These are phyloP conservation scores for Lagenidium sp. DNA, from an alignment of 352 stramenopile genomes.

Conservation along the genomic window DNA sequence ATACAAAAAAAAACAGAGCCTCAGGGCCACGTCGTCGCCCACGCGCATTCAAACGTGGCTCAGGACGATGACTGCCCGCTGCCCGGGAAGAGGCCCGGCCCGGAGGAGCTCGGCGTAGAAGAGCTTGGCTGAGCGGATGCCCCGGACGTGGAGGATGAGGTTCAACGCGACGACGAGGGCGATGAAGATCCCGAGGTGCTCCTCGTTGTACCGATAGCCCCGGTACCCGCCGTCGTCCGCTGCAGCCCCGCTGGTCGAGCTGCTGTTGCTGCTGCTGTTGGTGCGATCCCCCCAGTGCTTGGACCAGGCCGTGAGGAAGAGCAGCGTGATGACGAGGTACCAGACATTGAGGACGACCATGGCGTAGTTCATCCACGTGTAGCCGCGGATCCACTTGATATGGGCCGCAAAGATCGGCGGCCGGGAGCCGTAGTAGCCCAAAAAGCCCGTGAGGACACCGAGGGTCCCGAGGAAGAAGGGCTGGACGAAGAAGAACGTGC, in stretches of 20 bases:
- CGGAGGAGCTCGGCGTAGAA: constrained; percentile 29
- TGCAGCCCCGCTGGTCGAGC: constrained; percentile 7
- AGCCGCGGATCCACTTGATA: constrained; percentile 63
- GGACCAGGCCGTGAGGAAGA: constrained; percentile 20
- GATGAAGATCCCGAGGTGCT: constrained; percentile 33
- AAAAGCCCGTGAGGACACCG: constrained; percentile 50
- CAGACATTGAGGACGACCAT: constrained; percentile 64
- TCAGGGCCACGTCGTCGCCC: not conserved
- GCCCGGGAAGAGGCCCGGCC: constrained; percentile 5
- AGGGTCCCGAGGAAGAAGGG: constrained; percentile 52
- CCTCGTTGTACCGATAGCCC: constrained; percentile 18
- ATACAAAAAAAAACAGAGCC: not conserved
- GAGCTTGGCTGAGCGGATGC: constrained; percentile 20
- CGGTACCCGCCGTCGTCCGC: not conserved
- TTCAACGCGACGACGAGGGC: constrained; percentile 42
- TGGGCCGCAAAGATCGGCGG: constrained; percentile 44
- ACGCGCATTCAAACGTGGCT: constrained; percentile 1
- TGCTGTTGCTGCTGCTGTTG: not conserved
- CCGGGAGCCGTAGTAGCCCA: constrained; percentile 51
- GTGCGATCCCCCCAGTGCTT: not conserved
- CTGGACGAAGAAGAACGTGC: constrained; percentile 66
- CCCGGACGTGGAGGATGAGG: constrained; percentile 46
- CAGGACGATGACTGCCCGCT: constrained; percentile 13
- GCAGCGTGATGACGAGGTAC: constrained; percentile 35
- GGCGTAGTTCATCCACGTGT: constrained; percentile 62